Conservation (phyloP, 805 yeast genomes). For the Candida michaelii region DNA sequence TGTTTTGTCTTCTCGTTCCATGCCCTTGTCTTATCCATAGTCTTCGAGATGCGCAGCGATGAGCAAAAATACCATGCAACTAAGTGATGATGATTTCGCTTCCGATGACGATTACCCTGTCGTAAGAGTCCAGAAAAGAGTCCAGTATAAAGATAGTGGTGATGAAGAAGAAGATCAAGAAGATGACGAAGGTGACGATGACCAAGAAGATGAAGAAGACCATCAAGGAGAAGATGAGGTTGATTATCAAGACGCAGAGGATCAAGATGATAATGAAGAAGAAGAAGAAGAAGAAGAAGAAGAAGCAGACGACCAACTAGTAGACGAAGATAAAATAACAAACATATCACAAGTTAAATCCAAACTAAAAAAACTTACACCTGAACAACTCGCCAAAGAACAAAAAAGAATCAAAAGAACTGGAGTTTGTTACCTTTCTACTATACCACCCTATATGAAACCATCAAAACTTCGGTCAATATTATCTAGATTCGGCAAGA, state of each 20-base stretch:
- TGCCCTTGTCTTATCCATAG: too few relatives aligned
- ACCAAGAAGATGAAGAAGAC: neutral
- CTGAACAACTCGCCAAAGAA: conserved; percentile 54
- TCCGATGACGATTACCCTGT: conserved; percentile 16
- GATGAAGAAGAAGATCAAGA: conserved; percentile 13
- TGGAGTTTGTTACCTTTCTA: conserved; percentile 91
- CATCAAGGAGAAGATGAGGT: conserved; percentile 18
- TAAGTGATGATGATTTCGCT: conserved; percentile 12
- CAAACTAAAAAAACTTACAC: conserved; percentile 55
- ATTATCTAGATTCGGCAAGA: conserved; percentile 75
- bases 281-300: conserved; percentile 12
- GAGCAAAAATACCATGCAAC: conserved; percentile 1
- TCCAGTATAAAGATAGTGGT: neutral
- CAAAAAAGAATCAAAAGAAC: conserved; percentile 62
- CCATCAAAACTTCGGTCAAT: conserved; percentile 87
- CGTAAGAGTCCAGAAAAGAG: conserved; percentile 15
- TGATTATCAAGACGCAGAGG: conserved; percentile 17
- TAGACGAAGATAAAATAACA: conserved; percentile 9
- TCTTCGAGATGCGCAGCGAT: too few relatives aligned
- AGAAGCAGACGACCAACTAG: conserved; percentile 8
- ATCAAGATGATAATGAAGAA: conserved; percentile 15
- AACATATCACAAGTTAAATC: conserved; percentile 17
- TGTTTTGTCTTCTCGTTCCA: too few relatives aligned
- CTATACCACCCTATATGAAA: conserved; percentile 96
- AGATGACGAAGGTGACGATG: neutral